Conservation (phyloP, 2,329 filamentous ascomycete genomes). For the Aspergillus aculeatus region DNA sequence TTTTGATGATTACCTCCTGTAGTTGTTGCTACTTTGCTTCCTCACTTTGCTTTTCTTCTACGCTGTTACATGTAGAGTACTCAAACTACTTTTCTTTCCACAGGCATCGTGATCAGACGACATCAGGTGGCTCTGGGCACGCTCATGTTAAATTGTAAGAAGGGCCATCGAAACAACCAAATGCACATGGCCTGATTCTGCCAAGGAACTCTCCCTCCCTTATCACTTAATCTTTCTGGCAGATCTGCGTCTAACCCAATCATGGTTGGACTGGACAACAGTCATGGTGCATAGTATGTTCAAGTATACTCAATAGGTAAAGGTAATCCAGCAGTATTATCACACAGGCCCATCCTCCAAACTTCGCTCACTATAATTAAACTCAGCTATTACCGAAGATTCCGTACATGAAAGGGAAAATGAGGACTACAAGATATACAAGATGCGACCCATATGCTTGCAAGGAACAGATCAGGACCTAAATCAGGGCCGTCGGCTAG, state of each 20-base stretch:
- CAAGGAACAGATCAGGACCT: not conserved
- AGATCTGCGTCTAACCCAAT: not conserved
- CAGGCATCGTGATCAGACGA: no score
- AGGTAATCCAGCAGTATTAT: not conserved
- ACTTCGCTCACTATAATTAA: constrained; percentile 7
- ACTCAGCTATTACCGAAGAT: constrained; percentile 13
- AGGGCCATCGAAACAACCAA: not conserved
- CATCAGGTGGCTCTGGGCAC: no score
- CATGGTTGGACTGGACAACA: not conserved
- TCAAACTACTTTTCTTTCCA: no score
- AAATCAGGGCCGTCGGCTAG: not conserved
- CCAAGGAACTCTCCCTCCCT: not conserved
- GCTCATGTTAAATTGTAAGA: not conserved
- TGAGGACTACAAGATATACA: constrained; percentile 17
- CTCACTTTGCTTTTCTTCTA: no score
- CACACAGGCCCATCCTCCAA: not conserved
- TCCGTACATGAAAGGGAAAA: constrained; percentile 20
- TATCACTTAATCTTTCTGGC: not conserved
- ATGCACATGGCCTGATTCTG: not conserved
- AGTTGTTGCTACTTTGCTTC: no score
- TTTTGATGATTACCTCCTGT: no score
- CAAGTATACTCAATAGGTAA: not conserved
- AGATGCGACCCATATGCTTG: constrained; percentile 3
- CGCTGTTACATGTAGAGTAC: no score
- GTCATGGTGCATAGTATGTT: not conserved